Conservation (phyloP, 495 filamentous ascomycete species). For the Aspergillus kassunensis region DNA sequence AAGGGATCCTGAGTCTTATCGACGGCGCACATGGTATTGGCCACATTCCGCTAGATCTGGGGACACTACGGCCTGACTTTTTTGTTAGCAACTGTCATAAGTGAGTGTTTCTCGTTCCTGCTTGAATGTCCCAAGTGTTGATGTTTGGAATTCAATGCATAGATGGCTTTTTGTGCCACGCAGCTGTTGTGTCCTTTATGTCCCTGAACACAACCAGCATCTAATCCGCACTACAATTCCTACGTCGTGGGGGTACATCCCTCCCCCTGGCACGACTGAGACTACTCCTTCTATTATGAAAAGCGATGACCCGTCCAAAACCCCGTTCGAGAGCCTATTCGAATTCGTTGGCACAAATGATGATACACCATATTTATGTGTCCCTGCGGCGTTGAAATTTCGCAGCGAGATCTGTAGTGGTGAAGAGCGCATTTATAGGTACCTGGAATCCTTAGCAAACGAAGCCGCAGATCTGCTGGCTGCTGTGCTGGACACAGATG, state of each 20-base stretch:
- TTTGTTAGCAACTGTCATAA: slow-evolving; percentile 83
- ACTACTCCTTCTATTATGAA: not conserved
- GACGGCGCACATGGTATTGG: slow-evolving; percentile 84
- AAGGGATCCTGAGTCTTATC: slow-evolving; percentile 59
- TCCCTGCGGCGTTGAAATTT: slow-evolving; percentile 67
- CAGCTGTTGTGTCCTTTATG: slow-evolving; percentile 74
- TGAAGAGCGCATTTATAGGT: slow-evolving; percentile 61
- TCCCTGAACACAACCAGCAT: slow-evolving; percentile 65
- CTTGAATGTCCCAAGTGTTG: not conserved
- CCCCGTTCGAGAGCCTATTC: slow-evolving; percentile 64
- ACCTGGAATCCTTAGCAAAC: slow-evolving; percentile 53
- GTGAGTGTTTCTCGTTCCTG: slow-evolving; percentile 24
- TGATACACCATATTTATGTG: slow-evolving; percentile 63
- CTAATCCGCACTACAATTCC: slow-evolving; percentile 73
- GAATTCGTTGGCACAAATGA: slow-evolving; percentile 76
- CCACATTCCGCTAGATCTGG: slow-evolving; percentile 67
- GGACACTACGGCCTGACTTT: slow-evolving; percentile 67
- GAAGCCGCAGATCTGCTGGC: slow-evolving; percentile 57
- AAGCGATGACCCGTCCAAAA: slow-evolving; percentile 31
- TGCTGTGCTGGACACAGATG: slow-evolving; percentile 60
- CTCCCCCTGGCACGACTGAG: slow-evolving; percentile 19
- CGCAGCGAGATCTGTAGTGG: slow-evolving; percentile 66
- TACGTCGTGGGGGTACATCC: slow-evolving; percentile 56
- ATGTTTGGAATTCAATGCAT: not conserved
- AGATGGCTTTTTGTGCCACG: slow-evolving; percentile 83